These are phyloP conservation scores for Tricharina praecox DNA, from an alignment of 495 filamentous ascomycete genomes.

Conservation along the genomic window DNA sequence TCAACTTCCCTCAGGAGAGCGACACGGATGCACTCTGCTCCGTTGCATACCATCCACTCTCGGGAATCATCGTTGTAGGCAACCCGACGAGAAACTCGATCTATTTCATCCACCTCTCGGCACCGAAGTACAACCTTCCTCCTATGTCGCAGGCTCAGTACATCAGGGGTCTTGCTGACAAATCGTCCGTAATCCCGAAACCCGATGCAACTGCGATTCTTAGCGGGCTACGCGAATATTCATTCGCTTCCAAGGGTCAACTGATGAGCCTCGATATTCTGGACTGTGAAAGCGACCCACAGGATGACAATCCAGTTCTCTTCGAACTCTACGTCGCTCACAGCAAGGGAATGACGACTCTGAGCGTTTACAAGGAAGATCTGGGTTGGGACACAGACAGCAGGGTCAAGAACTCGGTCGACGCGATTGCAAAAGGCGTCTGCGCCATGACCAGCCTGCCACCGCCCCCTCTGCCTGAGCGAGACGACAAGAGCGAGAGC, in stretches of 20 bases:
- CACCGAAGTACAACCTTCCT: slow-evolving; percentile 69
- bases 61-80: slow-evolving; percentile 82
- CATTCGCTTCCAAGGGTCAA: slow-evolving; percentile 71
- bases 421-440: slow-evolving; percentile 47
- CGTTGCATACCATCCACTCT: slow-evolving; percentile 74
- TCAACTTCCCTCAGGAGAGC: slow-evolving; percentile 88
- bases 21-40: slow-evolving; percentile 96
- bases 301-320: slow-evolving; percentile 35
- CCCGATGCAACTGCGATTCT: slow-evolving; percentile 90
- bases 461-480: slow-evolving; percentile 26
- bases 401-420: slow-evolving; percentile 57
- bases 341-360: slow-evolving; percentile 77
- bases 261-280: slow-evolving; percentile 81
- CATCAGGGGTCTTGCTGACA: slow-evolving; percentile 53
- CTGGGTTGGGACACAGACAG: slow-evolving; percentile 77
- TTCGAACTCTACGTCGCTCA: slow-evolving; percentile 98
- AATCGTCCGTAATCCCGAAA: slow-evolving; percentile 55
- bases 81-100: slow-evolving; percentile 95
- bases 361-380: slow-evolving; percentile 70
- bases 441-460: slow-evolving; percentile 22
- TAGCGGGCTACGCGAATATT: slow-evolving; percentile 86
- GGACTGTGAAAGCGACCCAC: slow-evolving; percentile 41
- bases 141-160: slow-evolving; percentile 73
- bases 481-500: slow-evolving; percentile 35
- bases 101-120: slow-evolving; percentile 88